Conservation (phyloP, 1,139 yeast species). For the Pneumocystis oryctolagi region DNA sequence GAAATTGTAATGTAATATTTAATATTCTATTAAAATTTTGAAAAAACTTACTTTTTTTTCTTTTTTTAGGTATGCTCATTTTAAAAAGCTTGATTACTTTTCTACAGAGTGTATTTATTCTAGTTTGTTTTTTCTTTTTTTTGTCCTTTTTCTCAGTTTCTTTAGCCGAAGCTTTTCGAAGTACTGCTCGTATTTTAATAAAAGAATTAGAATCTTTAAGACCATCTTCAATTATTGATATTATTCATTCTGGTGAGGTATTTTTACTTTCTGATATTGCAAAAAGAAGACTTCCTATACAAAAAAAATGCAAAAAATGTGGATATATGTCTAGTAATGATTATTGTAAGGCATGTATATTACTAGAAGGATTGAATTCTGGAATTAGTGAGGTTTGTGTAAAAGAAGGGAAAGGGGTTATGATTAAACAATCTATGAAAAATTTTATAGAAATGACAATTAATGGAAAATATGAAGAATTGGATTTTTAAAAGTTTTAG, state of each 20-base stretch:
- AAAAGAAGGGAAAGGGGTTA: slow-evolving; percentile 8
- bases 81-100: slow-evolving; percentile 84
- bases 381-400: slow-evolving; percentile 36
- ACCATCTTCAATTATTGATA: slow-evolving; percentile 87
- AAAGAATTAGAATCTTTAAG: slow-evolving; percentile 80
- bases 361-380: slow-evolving; percentile 70
- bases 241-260: slow-evolving; percentile 86
- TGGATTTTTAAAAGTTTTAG: not conserved
- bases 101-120: slow-evolving; percentile 97
- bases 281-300: slow-evolving; percentile 20
- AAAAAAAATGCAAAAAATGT: slow-evolving; percentile 56
- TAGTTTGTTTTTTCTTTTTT: not conserved
- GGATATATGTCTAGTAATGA: slow-evolving; percentile 81
- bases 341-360: slow-evolving; percentile 84
- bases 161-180: slow-evolving; percentile 85
- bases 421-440: not conserved
- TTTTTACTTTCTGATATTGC: slow-evolving; percentile 44
- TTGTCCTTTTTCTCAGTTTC: not conserved
- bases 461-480: not conserved
- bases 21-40: not conserved
- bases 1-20: slow-evolving; percentile 56
- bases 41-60: not conserved
- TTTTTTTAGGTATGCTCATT: slow-evolving; percentile 57
- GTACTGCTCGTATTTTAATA: slow-evolving; percentile 86
- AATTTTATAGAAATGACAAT: not conserved